Conservation (phyloP, 2,329 filamentous ascomycete genomes). For the Zasmidium cellare region DNA sequence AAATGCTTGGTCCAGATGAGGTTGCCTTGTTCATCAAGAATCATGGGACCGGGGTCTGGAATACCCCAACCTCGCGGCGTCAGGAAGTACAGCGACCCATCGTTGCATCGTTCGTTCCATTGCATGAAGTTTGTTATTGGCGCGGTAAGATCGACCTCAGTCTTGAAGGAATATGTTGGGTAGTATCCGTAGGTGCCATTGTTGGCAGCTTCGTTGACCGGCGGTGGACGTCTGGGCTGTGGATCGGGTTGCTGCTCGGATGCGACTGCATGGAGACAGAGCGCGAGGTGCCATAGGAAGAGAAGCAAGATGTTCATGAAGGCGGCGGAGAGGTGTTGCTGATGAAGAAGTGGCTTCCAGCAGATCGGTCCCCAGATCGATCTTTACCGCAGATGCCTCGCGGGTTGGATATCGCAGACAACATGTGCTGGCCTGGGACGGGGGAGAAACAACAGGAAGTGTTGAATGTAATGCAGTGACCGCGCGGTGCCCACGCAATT, state of each 20-base stretch:
- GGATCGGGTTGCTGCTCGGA: not conserved
- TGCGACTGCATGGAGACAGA: slow-evolving; percentile 19
- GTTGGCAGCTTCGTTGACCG: slow-evolving; percentile 27
- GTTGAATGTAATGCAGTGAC: not conserved
- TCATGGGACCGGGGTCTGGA: slow-evolving; percentile 33
- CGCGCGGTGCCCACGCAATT: not conserved
- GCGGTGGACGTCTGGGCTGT: slow-evolving; percentile 8
- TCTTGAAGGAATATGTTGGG: slow-evolving; percentile 27
- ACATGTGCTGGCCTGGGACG: not conserved
- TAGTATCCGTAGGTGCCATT: slow-evolving; percentile 32
- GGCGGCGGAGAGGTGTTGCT: slow-evolving; percentile 5
- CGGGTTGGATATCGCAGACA: not conserved
- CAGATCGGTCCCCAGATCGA: not conserved
- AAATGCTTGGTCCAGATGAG: slow-evolving; percentile 35
- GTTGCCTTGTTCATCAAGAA: slow-evolving; percentile 32
- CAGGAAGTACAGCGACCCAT: slow-evolving; percentile 32
- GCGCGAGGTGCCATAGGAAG: slow-evolving; percentile 26
- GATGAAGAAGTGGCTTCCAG: not conserved
- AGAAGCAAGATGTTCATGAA: slow-evolving; percentile 22
- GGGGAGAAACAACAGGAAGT: not conserved
- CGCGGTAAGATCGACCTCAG: slow-evolving; percentile 22
- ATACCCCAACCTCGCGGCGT: slow-evolving; percentile 35
- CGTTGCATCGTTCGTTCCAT: slow-evolving; percentile 29
- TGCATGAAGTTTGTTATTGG: slow-evolving; percentile 31
- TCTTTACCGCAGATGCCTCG: not conserved